Base-by-base conservation (phyloP, 1,284 basidiomycete species). In the Rhodotorula sp. region DNA sequence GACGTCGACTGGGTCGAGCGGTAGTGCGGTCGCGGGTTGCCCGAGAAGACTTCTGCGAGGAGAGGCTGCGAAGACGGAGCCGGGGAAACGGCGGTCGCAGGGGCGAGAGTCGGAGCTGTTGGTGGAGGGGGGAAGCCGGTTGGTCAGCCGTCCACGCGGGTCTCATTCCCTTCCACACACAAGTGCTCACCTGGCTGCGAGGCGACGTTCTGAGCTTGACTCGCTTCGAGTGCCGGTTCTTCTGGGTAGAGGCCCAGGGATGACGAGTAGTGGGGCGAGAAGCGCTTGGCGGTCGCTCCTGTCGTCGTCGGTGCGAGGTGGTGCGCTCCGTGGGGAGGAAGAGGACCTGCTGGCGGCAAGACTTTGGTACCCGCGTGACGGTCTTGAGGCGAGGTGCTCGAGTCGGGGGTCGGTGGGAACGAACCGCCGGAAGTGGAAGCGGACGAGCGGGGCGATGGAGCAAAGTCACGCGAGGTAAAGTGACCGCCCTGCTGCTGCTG, bases 401-500 rank as follows among this genome's bases (percentile, higher is more conserved):
- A 62, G 19, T 67, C 66, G 26, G 70, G 66, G 2, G 70, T 71
- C 19, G 31, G 26, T 5, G 60, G 54, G 50, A 55, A 58, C 26
- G 54, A 55, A 28, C 54, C 54, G 60, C 57, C 48, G 26, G 60
- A 58, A 49, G 84, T 84, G 74, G 84, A 84, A 72, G 85, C 84
- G 2, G 89, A 89, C 5, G 82, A 97, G 19, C 93, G 93, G 0
- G 87, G 91, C 50, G 84, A 87, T 55, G 86, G 77, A 66, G 31
- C 62, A 68, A 50, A 90, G 84, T 69, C 54, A 18, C 54, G 54
- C 54, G 54, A 26, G 88, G 90, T 19, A 90, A 90, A 79, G 88
- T 90, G 78, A n/a, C 34, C 16, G 34, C 28, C 34, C 26, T 49
- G n/a, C 34, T 55, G 54, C 26, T 55, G 52, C n/a, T 26, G 54